These are phyloP conservation scores for Mycocentrospora acerina DNA, from an alignment of 2,329 filamentous ascomycete genomes.

Conservation along the genomic window DNA sequence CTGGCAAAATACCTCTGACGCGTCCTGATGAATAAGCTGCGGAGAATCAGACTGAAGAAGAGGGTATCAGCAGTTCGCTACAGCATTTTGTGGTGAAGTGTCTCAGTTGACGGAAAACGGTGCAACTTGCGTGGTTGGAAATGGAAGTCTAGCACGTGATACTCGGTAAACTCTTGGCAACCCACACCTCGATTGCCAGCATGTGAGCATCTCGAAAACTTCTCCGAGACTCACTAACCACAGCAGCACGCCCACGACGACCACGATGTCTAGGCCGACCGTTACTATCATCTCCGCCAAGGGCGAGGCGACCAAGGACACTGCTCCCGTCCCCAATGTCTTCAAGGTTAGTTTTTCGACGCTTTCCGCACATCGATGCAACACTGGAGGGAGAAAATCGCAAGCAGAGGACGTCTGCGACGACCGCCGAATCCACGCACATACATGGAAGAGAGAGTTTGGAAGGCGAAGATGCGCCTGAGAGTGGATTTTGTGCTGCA, in stretches of 20 bases:
- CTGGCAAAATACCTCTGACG: no score
- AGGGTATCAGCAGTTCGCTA: no score
- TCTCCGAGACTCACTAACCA: constrained; percentile 24
- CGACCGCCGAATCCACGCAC: constrained; percentile 12
- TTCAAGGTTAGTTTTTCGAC: constrained; percentile 62
- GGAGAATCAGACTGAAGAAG: no score
- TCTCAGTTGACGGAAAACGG: no score
- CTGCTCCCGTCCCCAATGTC: constrained; percentile 91
- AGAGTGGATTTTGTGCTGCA: not conserved
- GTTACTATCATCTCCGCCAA: constrained; percentile 97
- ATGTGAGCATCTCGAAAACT: no score
- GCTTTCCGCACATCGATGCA: constrained; percentile 14
- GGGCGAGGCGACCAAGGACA: constrained; percentile 86
- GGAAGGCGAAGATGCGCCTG: constrained; percentile 1
- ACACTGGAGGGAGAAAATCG: constrained; percentile 1
- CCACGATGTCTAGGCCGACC: constrained; percentile 81
- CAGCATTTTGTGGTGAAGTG: no score
- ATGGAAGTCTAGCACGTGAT: no score
- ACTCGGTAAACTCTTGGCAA: no score
- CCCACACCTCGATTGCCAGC: no score
- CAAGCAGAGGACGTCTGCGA: constrained; percentile 6
- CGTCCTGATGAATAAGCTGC: no score
- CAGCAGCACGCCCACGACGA: constrained; percentile 28
- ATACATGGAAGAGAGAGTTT: constrained; percentile 4
- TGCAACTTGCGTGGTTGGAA: not conserved